These are phyloP conservation scores for Forsythia viridissima DNA, from an alignment of 257 asterid species.

Conservation along the genomic window DNA sequence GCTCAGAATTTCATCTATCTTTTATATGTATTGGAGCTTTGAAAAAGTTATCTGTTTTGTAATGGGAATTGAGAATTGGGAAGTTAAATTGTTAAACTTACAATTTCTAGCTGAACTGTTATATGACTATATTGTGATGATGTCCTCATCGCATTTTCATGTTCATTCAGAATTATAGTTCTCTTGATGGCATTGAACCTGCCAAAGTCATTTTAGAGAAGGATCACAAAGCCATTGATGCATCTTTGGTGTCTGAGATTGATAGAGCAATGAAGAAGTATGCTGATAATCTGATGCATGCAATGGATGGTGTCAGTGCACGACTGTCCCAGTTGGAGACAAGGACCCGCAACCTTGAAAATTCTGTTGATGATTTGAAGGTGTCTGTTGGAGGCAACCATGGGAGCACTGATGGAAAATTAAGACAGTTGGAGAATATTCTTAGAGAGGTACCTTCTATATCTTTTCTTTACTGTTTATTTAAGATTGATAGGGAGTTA, in stretches of 20 bases:
- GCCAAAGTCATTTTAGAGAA: conserved; percentile 59
- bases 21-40: background rate
- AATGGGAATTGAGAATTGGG: background rate
- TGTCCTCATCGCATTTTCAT: background rate
- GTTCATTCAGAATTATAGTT: conserved; percentile 54
- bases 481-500: background rate
- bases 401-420: conserved; percentile 74
- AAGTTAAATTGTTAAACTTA: background rate
- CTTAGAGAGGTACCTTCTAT: conserved; percentile 64
- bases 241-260: conserved; percentile 65
- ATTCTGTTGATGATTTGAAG: conserved; percentile 81
- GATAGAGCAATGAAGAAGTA: conserved; percentile 79
- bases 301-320: conserved; percentile 77
- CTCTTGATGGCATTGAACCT: conserved; percentile 63
- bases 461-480: conserved; percentile 10
- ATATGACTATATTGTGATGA: background rate
- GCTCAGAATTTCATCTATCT: background rate
- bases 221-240: conserved; percentile 48
- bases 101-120: background rate
- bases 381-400: conserved; percentile 62
- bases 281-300: conserved; percentile 72
- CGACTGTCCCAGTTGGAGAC: conserved; percentile 84
- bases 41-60: background rate
- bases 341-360: conserved; percentile 70
- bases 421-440: conserved; percentile 79